A percentile compares a stretch with the other conserved stretches of the same genome.
These are phyloP conservation scores for Nicotiana attenuata DNA, from an alignment of 257 asterid genomes.

Conservation along the genomic window DNA sequence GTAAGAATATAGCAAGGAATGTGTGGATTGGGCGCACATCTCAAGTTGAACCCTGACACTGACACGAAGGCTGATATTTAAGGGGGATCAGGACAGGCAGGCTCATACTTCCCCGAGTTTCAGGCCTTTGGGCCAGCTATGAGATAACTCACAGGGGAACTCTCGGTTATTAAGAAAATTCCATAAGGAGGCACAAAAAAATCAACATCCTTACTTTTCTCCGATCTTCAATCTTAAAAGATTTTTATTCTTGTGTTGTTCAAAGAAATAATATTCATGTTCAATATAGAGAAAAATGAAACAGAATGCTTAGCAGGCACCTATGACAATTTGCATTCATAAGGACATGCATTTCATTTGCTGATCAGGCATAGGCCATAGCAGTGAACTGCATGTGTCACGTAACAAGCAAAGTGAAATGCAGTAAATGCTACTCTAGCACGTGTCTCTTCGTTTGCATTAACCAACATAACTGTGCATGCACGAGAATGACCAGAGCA, in stretches of 20 bases:
- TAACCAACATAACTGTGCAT: neutral
- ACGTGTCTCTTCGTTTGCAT: neutral
- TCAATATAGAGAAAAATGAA: neutral
- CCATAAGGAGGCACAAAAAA: neutral
- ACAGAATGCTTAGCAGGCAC: neutral
- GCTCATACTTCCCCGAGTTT: neutral
- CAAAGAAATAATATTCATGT: neutral
- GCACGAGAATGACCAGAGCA: neutral
- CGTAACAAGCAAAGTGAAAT: neutral
- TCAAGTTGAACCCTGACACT: no score
- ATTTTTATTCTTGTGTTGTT: neutral
- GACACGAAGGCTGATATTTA: no score
- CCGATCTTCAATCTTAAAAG: neutral
- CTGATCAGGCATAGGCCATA: neutral
- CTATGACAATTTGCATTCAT: neutral
- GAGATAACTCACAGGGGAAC: no score
- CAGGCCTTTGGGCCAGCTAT: no score
- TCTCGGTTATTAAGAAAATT: no score
- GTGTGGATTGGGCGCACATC: no score
- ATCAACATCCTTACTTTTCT: neutral
- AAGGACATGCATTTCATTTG: neutral
- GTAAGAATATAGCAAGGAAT: no score
- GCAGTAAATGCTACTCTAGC: neutral
- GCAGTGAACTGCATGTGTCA: neutral
- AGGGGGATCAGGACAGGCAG: neutral